A percentile compares a stretch with the other conserved stretches of the same genome.
Evolutionary conservation across 495 filamentous ascomycete genomes (phyloP).

Genomic region (Penicillium lagena): DNA sequence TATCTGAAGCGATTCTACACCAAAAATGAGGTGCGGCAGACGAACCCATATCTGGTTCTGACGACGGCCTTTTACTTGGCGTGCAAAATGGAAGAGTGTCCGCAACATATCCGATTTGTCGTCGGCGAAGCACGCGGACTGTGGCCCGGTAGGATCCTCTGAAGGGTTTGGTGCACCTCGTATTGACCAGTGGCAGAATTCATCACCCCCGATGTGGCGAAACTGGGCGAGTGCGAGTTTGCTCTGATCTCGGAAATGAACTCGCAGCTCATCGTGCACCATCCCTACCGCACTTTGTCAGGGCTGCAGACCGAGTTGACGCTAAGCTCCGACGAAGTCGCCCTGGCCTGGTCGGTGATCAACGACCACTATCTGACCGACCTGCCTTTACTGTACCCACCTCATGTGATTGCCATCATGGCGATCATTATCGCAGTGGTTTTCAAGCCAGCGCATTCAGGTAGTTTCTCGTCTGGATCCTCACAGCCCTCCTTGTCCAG

Average conservation of each 20-base stretch:
- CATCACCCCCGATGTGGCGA: conserved; percentile 73
- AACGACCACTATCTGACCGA: conserved; percentile 97
- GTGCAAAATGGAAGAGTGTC: conserved; percentile 98
- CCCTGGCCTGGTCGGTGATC: conserved; percentile 78
- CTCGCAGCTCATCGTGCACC: conserved; percentile 90
- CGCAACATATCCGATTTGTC: conserved; percentile 88
- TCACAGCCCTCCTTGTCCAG: conserved; percentile 31
- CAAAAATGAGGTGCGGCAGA: conserved; percentile 83
- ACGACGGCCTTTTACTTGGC: conserved; percentile 91
- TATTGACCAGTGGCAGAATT: conserved; percentile 50
- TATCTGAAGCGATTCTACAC: conserved; percentile 93
- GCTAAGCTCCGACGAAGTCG: conserved; percentile 70
- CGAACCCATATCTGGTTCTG: conserved; percentile 88
- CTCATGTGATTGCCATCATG: conserved; percentile 85
- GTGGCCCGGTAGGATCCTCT: conserved; percentile 63
- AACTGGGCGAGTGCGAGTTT: conserved; percentile 95
- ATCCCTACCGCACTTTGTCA: conserved; percentile 87
- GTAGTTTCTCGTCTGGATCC: conserved; percentile 28
- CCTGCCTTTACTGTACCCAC: conserved; percentile 78
- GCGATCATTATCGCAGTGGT: conserved; percentile 83
- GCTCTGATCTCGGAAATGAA: conserved; percentile 91
- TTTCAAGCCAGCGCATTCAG: conserved; percentile 51
- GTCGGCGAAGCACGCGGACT: conserved; percentile 77
- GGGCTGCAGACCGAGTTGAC: conserved; percentile 63
- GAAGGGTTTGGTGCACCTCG: neutral